phyloP scores from a whole-genome alignment of 139 green algal genomes.

The Chlorella sp. region DNA sequence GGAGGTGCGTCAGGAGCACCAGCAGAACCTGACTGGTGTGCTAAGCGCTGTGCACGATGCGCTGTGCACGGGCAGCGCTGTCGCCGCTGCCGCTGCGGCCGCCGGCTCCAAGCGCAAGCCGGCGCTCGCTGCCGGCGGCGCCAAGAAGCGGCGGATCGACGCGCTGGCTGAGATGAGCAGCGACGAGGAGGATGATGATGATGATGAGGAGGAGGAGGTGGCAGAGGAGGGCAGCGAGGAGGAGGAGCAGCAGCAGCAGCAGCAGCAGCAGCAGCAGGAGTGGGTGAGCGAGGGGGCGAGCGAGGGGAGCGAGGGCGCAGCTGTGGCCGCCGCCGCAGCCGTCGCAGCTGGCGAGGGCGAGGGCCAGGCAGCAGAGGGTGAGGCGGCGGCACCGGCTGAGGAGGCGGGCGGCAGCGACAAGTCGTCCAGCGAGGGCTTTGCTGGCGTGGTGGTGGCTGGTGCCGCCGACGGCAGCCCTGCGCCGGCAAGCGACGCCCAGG shows the following conservation, averaged over 20 bases:
- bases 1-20: constrained; percentile 53
- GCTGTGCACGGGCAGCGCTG: constrained; percentile 26
- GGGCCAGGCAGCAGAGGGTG: not conserved
- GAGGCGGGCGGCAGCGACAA: constrained; percentile 11
- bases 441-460: not conserved
- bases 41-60: constrained; percentile 54
- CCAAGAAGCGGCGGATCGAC: constrained; percentile 24
- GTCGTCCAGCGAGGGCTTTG: constrained; percentile 3
- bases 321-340: not conserved
- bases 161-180: constrained; percentile 6
- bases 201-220: not conserved
- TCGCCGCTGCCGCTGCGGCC: not conserved
- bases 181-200: constrained; percentile 22
- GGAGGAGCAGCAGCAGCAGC: not conserved
- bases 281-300: too few species aligned
- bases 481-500: not conserved
- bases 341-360: constrained; percentile 11
- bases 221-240: not conserved
- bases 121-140: not conserved
- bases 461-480: constrained; percentile 3
- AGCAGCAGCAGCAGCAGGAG: not conserved
- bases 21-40: constrained; percentile 40
- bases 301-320: not conserved
- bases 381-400: not conserved
- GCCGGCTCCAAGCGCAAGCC: not conserved